Evolutionary conservation across 116 monocot species (phyloP), one percentile per base, ranked within the genome.

Genomic region (Thalassia testudinum): DNA sequence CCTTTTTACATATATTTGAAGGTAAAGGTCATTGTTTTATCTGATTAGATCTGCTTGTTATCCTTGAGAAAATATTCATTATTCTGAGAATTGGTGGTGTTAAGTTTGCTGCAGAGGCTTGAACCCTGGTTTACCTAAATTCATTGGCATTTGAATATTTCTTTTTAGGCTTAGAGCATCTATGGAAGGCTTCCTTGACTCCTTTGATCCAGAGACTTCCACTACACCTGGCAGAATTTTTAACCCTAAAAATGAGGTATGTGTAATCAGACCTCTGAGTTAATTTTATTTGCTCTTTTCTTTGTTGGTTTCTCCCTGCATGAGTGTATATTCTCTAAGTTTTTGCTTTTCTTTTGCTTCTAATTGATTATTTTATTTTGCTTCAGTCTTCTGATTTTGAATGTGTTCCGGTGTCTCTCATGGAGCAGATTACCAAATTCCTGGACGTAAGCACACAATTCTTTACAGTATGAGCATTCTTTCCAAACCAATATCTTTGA

Each of bases 311-410:
- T n/a, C n/a, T n/a, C n/a, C n/a, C n/a, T 58, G n/a, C 24, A 5
- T 5, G 17, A 11, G 23, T 45, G 45, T 45, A 7, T 3, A 34
- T 34, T 34, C 3, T 34, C 6, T 34, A 34, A 34, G 30, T 34
- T 34, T n/a, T 34, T 34, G 30, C 3, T 34, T 34, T 34, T 10
- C 3, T 34, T 34, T 34, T 34, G 30, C 10, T 10, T 5, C 3
- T 34, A 34, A 5, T 34, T 34, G 10, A 5, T 34, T 34, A 10
- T 34, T 34, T 34, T 10, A 34, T 20, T 7, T 28, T 49, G 21
- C 26, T 73, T 37, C 55, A 92, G 88, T 84, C 64, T 26, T 68
- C 78, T 72, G 74, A 72, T 22, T 93, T 93, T 81, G 93, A 93
- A 78, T 87, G 93, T 65, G 87, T 69, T 50, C 73, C 87, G 13